phyloP scores from a whole-genome alignment of 441 rosid genomes.

The Corymbia calophylla region DNA sequence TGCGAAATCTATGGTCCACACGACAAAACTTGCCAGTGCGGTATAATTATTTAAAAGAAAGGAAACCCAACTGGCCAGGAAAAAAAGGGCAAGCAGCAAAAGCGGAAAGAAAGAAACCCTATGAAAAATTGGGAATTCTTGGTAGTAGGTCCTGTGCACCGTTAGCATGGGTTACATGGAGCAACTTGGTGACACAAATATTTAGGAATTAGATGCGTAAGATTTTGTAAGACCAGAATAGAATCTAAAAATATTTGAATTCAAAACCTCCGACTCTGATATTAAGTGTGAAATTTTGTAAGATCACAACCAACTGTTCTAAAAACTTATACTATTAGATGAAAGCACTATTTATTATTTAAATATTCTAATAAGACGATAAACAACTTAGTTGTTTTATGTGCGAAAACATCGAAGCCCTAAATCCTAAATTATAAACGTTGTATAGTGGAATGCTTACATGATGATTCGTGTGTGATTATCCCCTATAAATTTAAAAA shows the following conservation, averaged over 20 bases:
- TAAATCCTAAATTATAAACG: not conserved
- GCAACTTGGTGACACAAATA: not conserved
- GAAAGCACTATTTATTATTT: too few relatives aligned
- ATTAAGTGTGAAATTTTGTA: too few relatives aligned
- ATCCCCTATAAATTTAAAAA: not conserved
- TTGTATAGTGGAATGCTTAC: not conserved
- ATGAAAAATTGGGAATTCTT: not conserved
- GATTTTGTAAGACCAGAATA: too few relatives aligned
- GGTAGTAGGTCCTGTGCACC: not conserved
- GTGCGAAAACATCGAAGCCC: not conserved
- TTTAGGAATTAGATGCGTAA: not conserved
- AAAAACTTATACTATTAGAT: too few relatives aligned
- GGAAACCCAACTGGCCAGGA: not conserved
- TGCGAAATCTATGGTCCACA: not conserved
- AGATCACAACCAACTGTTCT: too few relatives aligned
- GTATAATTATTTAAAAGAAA: not conserved
- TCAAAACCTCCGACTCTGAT: too few relatives aligned
- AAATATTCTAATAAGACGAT: too few relatives aligned
- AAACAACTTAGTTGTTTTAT: not conserved
- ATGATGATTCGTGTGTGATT: not conserved
- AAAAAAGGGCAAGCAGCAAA: not conserved
- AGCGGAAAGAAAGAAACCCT: not conserved
- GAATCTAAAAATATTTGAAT: too few relatives aligned
- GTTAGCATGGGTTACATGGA: not conserved
- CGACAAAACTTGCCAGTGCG: not conserved